Evolutionary conservation across 2,329 filamentous ascomycete species (phyloP), one percentile per base, ranked within the genome.

Genomic region (Phaeosphaeria sp.): DNA sequence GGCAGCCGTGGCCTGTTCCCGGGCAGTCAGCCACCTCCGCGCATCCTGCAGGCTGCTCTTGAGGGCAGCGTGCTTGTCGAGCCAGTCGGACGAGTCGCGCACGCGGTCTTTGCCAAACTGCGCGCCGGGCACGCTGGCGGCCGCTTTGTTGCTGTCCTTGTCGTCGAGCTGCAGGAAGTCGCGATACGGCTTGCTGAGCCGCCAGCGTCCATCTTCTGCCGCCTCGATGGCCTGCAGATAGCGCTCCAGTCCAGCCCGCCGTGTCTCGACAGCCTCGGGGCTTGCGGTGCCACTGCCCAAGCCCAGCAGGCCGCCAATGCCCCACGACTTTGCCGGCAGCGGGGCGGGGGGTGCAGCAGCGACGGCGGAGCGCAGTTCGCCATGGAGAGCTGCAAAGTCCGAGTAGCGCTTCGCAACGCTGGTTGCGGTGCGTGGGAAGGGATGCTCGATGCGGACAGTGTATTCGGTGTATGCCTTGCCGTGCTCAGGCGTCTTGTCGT

Each of bases 351-450:
- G 90, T 20, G 89, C 76, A 21, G 81, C 72, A 66, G 87, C 87
- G 55, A 89, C 84, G 50, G 87, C 80, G 42, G 83, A 79, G 20
- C 82, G 81, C 9, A 96, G 83, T 3, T 84, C 78, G 27, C 81
- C 76, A 78, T 95, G 87, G 17, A 96, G 86, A 47, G 82, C 75
- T 54, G 82, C 80, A 72, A 95, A 95, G 73, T 95, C 91, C 52
- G 89, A 92, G 81, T 94, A 96, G 68, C 91, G 90, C 78, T 93
- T 94, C 70, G 89, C 87, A 5, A 93, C 83, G 63, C 90, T 89
- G 68, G 89, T 90, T 4, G 90, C 90, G 48, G 90, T 87, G 15
- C 94, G 84, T 0, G 91, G 91, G 1, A 93, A 87, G 50, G 90
- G 90, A 0, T 92, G 87, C 52, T 90, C 88, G 58, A 95, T 83